Base-by-base conservation (phyloP, 2,329 filamentous ascomycete genomes). In the Fusarium napiforme region DNA sequence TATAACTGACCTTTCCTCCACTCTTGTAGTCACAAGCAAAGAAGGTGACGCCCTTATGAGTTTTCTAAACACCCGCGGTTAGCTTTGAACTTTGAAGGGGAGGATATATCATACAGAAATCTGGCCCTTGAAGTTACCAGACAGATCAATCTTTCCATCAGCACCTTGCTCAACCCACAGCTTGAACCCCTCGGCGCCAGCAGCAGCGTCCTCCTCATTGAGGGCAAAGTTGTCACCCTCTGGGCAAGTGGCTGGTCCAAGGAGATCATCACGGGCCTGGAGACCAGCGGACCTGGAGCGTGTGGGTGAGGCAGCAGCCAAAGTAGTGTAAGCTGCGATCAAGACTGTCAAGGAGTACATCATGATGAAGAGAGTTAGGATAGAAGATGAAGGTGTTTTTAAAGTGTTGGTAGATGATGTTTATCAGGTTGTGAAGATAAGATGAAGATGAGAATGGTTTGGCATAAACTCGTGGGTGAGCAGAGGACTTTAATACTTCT, bases 391-490 rank as follows among this genome's bases (percentile, higher is more conserved):
- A 28, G 2, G 5, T 10, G 12, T 21, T 28, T 46, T 21, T 18
- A 28, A 28, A 21, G 18, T 46, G 4, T 46, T 46, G 0, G 2
- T 10, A 21, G 19, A 15, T 10, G 4, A 3, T 21, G 1, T 10
- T 46, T 7, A 12, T 21, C 26, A 15, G 26, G 1, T 21, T 28
- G 45, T 15, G 4, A 5, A 15, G 45, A 5, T 7, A 3, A 21
- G 19, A 46, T 46, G 26, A 28, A 46, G 43, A 21, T 46, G 26
- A 21, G 12, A 46, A 28, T 28, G 1, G 0, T 28, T 46, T 10
- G 4, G 3, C 7, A 10, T 21, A 4, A 10, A 28, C 21, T 28
- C 14, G 45, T 28, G 26, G 45, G 1, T 28, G 0, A 0, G 21
- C 4, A 21, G 9, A 28, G 18, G 8, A 7, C 45, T 46, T 46